Conservation (phyloP, 306 rosid genomes). For the Vachellia collinsii region DNA sequence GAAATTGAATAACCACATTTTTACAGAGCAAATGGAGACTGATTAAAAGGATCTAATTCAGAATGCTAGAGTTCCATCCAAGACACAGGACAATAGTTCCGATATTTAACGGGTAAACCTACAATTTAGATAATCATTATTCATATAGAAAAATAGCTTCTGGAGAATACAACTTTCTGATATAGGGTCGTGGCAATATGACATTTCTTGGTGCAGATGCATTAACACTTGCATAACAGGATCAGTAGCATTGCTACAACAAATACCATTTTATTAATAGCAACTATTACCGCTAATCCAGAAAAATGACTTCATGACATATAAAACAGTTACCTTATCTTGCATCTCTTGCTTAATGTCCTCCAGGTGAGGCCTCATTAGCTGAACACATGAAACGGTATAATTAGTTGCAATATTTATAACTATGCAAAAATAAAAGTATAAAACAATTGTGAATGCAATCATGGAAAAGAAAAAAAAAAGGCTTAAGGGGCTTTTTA, state of each 20-base stretch:
- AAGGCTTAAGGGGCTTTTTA: neutral
- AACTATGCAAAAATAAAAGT: conserved; percentile 1
- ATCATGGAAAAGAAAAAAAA: neutral
- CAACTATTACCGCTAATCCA: neutral
- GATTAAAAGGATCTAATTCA: neutral
- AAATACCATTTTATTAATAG: neutral
- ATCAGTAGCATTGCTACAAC: neutral
- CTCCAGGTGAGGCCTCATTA: conserved; percentile 75
- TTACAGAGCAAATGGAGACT: neutral
- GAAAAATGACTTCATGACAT: conserved; percentile 27
- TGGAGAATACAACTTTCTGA: neutral
- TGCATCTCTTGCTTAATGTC: conserved; percentile 58
- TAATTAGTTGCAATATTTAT: conserved; percentile 18
- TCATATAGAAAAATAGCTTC: neutral
- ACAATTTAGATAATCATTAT: neutral
- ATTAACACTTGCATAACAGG: conserved; percentile 7
- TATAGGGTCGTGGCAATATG: neutral
- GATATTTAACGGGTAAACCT: neutral
- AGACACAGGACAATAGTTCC: neutral
- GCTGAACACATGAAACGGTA: conserved; percentile 50
- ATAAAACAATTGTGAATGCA: neutral
- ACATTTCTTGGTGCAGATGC: neutral
- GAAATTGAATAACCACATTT: neutral
- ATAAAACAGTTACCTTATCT: conserved; percentile 58
- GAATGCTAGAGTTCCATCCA: neutral